A percentile compares a stretch with the other conserved stretches of the same genome.
These are phyloP conservation scores for Phytopythium montanum DNA, from an alignment of 352 stramenopile genomes.

Conservation along the genomic window DNA sequence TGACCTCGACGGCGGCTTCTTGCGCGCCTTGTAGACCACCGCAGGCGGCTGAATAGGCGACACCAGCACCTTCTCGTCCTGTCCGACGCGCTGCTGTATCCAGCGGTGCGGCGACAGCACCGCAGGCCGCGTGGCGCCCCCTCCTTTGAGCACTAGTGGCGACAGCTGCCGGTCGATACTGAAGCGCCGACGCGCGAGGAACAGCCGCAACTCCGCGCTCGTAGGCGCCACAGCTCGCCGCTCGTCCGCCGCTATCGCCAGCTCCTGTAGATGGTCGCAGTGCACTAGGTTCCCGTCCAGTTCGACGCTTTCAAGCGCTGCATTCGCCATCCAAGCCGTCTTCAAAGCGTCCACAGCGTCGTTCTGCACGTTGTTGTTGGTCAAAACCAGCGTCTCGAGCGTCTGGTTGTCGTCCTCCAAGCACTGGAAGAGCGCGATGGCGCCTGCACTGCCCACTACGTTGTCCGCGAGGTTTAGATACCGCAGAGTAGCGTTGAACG, in stretches of 20 bases:
- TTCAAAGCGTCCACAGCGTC: slow-evolving; percentile 32
- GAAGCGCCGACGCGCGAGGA: slow-evolving; percentile 44
- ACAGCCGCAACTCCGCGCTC: slow-evolving; percentile 39
- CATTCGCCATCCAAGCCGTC: slow-evolving; percentile 37
- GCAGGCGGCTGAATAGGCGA: slow-evolving; percentile 16
- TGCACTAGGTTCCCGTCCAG: slow-evolving; percentile 59
- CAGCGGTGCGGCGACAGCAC: slow-evolving; percentile 52
- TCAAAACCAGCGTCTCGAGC: slow-evolving; percentile 45
- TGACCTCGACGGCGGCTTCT: not conserved
- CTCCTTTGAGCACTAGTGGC: not conserved
- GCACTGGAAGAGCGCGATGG: slow-evolving; percentile 39
- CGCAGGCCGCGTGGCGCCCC: slow-evolving; percentile 8
- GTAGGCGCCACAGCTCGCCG: slow-evolving; percentile 15
- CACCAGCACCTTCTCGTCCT: not conserved
- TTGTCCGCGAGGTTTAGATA: slow-evolving; percentile 70
- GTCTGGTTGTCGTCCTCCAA: slow-evolving; percentile 30
- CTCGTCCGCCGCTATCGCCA: slow-evolving; percentile 24
- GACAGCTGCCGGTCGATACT: not conserved
- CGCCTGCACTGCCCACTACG: slow-evolving; percentile 39
- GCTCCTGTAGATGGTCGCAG: slow-evolving; percentile 24
- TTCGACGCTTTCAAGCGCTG: slow-evolving; percentile 36
- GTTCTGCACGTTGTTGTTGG: slow-evolving; percentile 63
- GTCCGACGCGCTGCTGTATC: slow-evolving; percentile 21
- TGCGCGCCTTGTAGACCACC: slow-evolving; percentile 12
- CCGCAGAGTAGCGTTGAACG: slow-evolving; percentile 31